phyloP scores from a whole-genome alignment of 805 yeast species.

The Pichia heedii region DNA sequence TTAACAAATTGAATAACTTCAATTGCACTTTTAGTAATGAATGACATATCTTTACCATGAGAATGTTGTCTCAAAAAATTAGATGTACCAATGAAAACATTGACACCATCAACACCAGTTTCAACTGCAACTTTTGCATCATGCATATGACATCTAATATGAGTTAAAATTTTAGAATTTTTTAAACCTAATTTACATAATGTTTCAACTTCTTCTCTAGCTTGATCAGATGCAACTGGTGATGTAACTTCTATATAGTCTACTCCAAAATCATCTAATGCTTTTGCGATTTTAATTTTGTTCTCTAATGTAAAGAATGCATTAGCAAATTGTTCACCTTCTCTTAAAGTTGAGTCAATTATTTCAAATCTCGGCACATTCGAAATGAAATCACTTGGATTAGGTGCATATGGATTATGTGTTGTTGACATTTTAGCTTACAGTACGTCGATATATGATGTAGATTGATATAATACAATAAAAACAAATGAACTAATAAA shows the following conservation, averaged over 20 bases:
- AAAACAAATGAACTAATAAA: not conserved
- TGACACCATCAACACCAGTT: slow-evolving; percentile 57
- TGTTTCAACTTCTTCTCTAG: slow-evolving; percentile 49
- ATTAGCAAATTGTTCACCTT: slow-evolving; percentile 57
- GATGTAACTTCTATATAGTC: slow-evolving; percentile 54
- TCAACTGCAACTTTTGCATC: slow-evolving; percentile 54
- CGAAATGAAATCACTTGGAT: slow-evolving; percentile 48
- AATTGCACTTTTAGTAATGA: slow-evolving; percentile 46
- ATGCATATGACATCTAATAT: slow-evolving; percentile 54
- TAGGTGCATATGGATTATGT: slow-evolving; percentile 48
- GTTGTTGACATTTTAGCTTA: slow-evolving; percentile 11
- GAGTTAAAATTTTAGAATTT: slow-evolving; percentile 45
- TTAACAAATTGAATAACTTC: slow-evolving; percentile 54
- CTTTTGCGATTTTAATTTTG: slow-evolving; percentile 51
- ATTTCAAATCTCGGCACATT: slow-evolving; percentile 45
- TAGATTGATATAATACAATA: not conserved
- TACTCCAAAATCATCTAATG: slow-evolving; percentile 52
- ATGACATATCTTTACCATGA: slow-evolving; percentile 55
- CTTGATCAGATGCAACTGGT: slow-evolving; percentile 52
- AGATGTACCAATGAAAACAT: slow-evolving; percentile 52
- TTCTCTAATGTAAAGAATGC: slow-evolving; percentile 50
- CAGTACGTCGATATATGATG: not conserved
- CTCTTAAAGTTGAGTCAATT: slow-evolving; percentile 52
- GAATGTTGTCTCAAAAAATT: slow-evolving; percentile 47
- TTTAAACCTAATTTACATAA: slow-evolving; percentile 51